Base-by-base conservation (phyloP, 2,329 filamentous ascomycete genomes). In the Aspergillus tanneri region DNA sequence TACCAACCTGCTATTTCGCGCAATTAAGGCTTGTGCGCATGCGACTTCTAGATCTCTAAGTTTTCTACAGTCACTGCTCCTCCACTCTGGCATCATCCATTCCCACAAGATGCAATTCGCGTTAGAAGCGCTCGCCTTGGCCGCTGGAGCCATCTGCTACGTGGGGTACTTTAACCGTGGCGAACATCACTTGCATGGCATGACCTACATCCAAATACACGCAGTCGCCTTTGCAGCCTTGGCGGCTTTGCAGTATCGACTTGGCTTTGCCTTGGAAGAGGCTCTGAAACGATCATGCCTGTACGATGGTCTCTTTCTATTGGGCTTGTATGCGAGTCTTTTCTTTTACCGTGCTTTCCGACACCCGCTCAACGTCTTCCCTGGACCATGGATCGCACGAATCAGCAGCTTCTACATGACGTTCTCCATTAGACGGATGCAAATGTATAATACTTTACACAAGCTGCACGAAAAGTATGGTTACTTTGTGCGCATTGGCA, bases 391-490 rank as follows among this genome's bases (percentile, higher is more conserved):
- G 27, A 47, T 44, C 22, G 65, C 66, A 6, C 62, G 66, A 16
- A 12, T 73, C 9, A 60, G 63, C 1, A 61, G 48, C 11, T 45
- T 72, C 16, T 71, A 28, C 21, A 16, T 44, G 8, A 8, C 22
- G 8, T 36, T 43, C 11, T 25, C 16, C 3, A 9, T 50, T 10
- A 22, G 16, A 11, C 32, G 38, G n/a, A 30, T 21, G 2, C 28
- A 42, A 12, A 25, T 19, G n/a, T 35, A 44, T 25, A 1, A 24
- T 14, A 41, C 28, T 5, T 10, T 45, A 2, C 4, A 28, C 14
- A 52, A 49, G 5, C 51, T 72, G 30, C 70, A 73, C 50, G 48
- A 62, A 28, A 54, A 62, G 35, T 64, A 70, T 47, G 70, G 68
- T 3, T 58, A 62, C 18, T 57, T 66, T 38, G 61, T 73, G 0